These are phyloP conservation scores for Articulospora tetracladia DNA, from an alignment of 495 filamentous ascomycete species.

Conservation along the genomic window DNA sequence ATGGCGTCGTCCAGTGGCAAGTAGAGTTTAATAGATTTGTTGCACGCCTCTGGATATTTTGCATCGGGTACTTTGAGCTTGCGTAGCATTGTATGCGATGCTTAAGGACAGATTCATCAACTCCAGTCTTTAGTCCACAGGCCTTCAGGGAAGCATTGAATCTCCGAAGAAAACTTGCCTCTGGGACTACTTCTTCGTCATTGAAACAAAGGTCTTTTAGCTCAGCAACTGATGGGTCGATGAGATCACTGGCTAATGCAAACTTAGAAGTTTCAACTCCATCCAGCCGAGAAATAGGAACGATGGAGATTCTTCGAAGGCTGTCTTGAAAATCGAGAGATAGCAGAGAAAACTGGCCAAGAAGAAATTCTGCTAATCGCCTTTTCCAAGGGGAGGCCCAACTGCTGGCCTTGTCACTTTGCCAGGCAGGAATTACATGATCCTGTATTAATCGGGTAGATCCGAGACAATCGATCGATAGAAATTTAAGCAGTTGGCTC, in stretches of 20 bases:
- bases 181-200: slow-evolving; percentile 30
- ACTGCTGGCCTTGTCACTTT: background rate
- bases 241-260: slow-evolving; percentile 11
- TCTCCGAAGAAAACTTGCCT: slow-evolving; percentile 19
- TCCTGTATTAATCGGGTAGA: slow-evolving; percentile 2
- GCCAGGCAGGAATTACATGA: slow-evolving; percentile 17
- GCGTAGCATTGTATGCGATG: slow-evolving; percentile 12
- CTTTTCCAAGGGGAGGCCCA: slow-evolving; percentile 15
- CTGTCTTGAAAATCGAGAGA: slow-evolving; percentile 5
- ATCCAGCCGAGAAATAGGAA: slow-evolving; percentile 21
- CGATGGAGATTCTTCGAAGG: slow-evolving; percentile 21
- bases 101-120: slow-evolving; percentile 21
- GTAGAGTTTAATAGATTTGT: slow-evolving; percentile 20
- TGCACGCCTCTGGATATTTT: slow-evolving; percentile 12
- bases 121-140: slow-evolving; percentile 23
- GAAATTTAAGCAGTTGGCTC: background rate
- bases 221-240: slow-evolving; percentile 11
- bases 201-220: slow-evolving; percentile 26
- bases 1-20: slow-evolving; percentile 1
- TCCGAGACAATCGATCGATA: slow-evolving; percentile 8
- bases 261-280: slow-evolving; percentile 12
- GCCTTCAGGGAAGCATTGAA: slow-evolving; percentile 18
- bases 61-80: background rate
- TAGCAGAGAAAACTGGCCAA: slow-evolving; percentile 16
- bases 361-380: slow-evolving; percentile 17